Evolutionary conservation across 768 basidiomycete genomes (phyloP), one percentile per base, ranked within the genome.

Genomic region (Boletus edulis): DNA sequence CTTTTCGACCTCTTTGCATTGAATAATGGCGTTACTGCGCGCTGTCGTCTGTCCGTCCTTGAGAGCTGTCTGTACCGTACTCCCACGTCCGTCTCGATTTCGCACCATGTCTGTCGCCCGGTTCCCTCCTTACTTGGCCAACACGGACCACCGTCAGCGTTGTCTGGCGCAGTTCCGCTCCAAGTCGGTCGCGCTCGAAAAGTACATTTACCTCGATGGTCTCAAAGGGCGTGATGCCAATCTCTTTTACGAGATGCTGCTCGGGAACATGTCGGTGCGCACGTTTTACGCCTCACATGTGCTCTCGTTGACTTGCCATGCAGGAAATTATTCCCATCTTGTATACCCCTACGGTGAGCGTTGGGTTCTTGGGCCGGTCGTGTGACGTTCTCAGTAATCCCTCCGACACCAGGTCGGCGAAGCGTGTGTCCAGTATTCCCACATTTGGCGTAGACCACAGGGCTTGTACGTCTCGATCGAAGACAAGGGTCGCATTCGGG

Each of bases 331-430:
- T 84, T 20, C 88, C 88, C 14, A 80, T 90, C 55, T 71, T 90
- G 24, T 90, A 90, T 70, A 90, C 88, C 6, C 88, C 88, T 5
- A 88, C 86, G 55, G 87, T 87, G 45, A 60, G 67, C 41, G 31
- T 24, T 13, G 10, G 13, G 2, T 13, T 11, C 11, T 35, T 14
- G 34, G 12, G 34, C 1, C 15, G 12, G 54, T 60, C 64, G 56
- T 35, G 40, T 51, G 59, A 61, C 49, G 18, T 44, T 31, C 27
- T 14, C 18, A 15, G n/a, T 12, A 9, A 20, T 35, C 32, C 10
- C 20, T 14, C 5, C 11, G 27, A 29, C 27, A 20, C 3, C 34
- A 59, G 82, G 81, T 83, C 45, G 88, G 88, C 24, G 87, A 89
- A 51, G 87, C 84, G 1, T 89, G 88, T 60, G 76, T 83, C 51